Percentiles rank a stretch among this genome's conserved stretches.
Conservation (phyloP, 768 basidiomycete genomes). For the Mycena vulgaris region DNA sequence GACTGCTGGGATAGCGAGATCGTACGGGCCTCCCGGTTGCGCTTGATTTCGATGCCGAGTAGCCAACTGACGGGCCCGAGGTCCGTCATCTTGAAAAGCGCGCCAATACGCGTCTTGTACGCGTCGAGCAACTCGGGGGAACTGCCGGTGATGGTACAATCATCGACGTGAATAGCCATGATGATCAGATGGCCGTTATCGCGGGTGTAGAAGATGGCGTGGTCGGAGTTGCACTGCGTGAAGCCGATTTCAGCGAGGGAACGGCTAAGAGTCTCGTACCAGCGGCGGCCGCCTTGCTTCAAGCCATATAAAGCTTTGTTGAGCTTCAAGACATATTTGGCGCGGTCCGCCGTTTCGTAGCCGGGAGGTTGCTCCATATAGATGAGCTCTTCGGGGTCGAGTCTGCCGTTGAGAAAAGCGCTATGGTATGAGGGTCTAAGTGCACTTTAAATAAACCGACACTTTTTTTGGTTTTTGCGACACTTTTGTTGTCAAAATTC, state of each 20-base stretch:
- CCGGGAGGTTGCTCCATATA: slow-evolving; percentile 53
- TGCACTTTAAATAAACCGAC: too few species aligned
- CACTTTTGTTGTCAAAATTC: too few species aligned
- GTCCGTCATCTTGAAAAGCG: slow-evolving; percentile 11
- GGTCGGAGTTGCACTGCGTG: slow-evolving; percentile 1
- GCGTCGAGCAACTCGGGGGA: slow-evolving; percentile 1
- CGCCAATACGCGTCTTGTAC: slow-evolving; percentile 19
- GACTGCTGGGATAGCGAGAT: slow-evolving; percentile 1
- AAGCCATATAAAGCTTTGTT: slow-evolving; percentile 41
- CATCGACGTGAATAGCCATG: slow-evolving; percentile 32
- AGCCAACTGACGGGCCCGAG: too few species aligned
- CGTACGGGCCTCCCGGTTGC: neutral
- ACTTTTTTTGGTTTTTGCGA: too few species aligned
- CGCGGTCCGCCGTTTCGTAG: slow-evolving; percentile 22
- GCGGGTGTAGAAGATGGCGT: neutral
- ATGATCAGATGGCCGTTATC: slow-evolving; percentile 14
- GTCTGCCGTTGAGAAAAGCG: slow-evolving; percentile 43
- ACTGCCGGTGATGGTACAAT: slow-evolving; percentile 35
- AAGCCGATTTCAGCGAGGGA: neutral
- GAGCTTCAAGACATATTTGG: slow-evolving; percentile 32
- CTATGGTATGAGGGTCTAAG: too few species aligned
- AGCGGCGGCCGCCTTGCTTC: slow-evolving; percentile 41
- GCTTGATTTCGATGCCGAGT: slow-evolving; percentile 1
- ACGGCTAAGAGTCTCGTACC: slow-evolving; percentile 33
- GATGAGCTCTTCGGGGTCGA: slow-evolving; percentile 42